Percentiles rank a stretch among this genome's conserved stretches.
Evolutionary conservation across 2,329 filamentous ascomycete genomes (phyloP).

Genomic region (Amauroascus niger): DNA sequence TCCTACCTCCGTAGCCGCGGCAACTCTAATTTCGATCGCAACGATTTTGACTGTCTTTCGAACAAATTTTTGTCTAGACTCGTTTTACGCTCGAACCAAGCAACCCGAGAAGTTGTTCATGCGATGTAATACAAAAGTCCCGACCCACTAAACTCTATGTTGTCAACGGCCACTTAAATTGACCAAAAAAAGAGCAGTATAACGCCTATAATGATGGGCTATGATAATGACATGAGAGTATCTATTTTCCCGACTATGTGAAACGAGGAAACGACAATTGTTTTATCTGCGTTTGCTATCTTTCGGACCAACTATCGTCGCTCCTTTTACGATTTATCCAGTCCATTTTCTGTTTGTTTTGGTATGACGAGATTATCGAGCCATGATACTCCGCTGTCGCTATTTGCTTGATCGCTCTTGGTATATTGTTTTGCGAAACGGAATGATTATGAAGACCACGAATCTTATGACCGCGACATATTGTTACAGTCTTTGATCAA

Average conservation of each 20-base stretch:
- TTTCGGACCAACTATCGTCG: neutral
- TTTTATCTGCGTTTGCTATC: constrained; percentile 2
- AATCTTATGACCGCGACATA: constrained; percentile 5
- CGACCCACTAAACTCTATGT: constrained; percentile 1
- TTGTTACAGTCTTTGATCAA: constrained; percentile 7
- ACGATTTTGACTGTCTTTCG: constrained; percentile 88
- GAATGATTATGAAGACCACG: constrained; percentile 5
- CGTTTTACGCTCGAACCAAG: constrained; percentile 83
- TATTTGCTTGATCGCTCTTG: neutral
- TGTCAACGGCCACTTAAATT: constrained; percentile 4
- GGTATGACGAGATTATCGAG: neutral
- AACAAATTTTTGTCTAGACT: constrained; percentile 97
- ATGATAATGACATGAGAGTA: constrained; percentile 7
- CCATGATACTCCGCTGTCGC: neutral
- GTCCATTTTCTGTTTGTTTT: neutral
- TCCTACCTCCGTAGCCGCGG: constrained; percentile 72
- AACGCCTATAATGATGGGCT: constrained; percentile 5
- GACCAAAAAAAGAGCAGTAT: neutral
- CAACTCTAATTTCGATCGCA: constrained; percentile 73
- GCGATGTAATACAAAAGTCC: constrained; percentile 13
- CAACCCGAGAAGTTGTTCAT: constrained; percentile 15
- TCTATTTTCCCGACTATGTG: constrained; percentile 2
- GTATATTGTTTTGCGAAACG: neutral
- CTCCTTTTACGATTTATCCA: neutral
- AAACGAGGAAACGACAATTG: constrained; percentile 10